These are phyloP conservation scores for Ophiocordyceps unilateralis DNA, from an alignment of 2,329 filamentous ascomycete genomes.

Conservation along the genomic window DNA sequence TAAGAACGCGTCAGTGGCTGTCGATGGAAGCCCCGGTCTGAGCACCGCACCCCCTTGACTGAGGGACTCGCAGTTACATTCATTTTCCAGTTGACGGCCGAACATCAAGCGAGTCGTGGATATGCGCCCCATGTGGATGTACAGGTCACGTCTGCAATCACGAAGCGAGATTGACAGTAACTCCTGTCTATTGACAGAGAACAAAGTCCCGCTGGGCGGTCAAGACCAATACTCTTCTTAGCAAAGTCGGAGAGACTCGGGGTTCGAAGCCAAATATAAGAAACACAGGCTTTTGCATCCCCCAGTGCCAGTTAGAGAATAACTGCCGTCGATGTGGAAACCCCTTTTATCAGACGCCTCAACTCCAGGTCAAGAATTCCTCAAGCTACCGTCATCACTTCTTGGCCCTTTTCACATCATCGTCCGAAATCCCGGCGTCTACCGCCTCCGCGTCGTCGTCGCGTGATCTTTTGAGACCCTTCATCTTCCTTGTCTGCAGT, in stretches of 20 bases:
- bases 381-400: constrained; percentile 7
- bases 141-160: too few species aligned
- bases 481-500: constrained; percentile 97
- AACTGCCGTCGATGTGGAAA: neutral
- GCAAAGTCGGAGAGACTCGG: too few species aligned
- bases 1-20: constrained; percentile 10
- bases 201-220: too few species aligned
- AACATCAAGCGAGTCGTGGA: neutral
- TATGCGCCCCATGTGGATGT: too few species aligned
- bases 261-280: neutral
- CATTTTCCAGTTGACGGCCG: neutral
- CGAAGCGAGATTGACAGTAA: too few species aligned
- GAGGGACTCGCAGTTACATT: constrained; percentile 1
- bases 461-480: constrained; percentile 78
- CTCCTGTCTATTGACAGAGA: too few species aligned
- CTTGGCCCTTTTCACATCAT: constrained; percentile 20
- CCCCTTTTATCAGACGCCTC: constrained; percentile 1
- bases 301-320: neutral
- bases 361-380: constrained; percentile 6
- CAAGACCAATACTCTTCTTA: too few species aligned
- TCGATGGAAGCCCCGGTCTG: constrained; percentile 14
- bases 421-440: constrained; percentile 7
- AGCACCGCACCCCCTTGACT: constrained; percentile 16
- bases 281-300: neutral
- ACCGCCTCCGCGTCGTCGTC: constrained; percentile 36